Conservation (phyloP, 2,329 filamentous ascomycete genomes). For the Coniochaeta sp. region DNA sequence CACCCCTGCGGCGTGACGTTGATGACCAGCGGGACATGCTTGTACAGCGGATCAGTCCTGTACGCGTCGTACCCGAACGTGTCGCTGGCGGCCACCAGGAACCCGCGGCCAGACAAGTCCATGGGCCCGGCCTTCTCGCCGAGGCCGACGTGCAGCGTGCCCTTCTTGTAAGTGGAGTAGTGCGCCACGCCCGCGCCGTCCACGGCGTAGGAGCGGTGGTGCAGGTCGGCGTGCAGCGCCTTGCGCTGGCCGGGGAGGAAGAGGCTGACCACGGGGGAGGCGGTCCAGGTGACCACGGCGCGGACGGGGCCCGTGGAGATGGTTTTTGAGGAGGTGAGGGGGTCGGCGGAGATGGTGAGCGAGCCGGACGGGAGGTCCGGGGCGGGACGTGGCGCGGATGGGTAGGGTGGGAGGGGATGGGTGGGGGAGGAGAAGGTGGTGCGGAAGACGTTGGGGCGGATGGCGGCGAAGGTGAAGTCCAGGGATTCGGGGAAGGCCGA, state of each 20-base stretch:
- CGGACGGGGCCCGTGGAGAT: slow-evolving; percentile 40
- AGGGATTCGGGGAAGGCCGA: slow-evolving; percentile 29
- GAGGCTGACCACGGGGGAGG: slow-evolving; percentile 50
- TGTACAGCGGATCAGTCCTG: slow-evolving; percentile 65
- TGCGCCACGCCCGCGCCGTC: slow-evolving; percentile 57
- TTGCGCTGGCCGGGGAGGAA: slow-evolving; percentile 9
- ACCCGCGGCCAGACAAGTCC: slow-evolving; percentile 60
- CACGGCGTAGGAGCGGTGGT: slow-evolving; percentile 50
- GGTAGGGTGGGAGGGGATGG: slow-evolving; percentile 59
- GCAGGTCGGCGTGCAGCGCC: not conserved
- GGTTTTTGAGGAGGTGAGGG: slow-evolving; percentile 24
- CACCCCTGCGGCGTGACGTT: slow-evolving; percentile 58
- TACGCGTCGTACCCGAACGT: slow-evolving; percentile 69
- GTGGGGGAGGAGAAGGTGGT: slow-evolving; percentile 57
- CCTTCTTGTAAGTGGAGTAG: slow-evolving; percentile 54
- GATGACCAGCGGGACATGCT: slow-evolving; percentile 67
- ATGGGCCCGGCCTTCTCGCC: slow-evolving; percentile 69
- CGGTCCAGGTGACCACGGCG: slow-evolving; percentile 52
- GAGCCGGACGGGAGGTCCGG: slow-evolving; percentile 25
- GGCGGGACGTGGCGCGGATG: slow-evolving; percentile 44
- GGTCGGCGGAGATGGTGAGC: slow-evolving; percentile 20
- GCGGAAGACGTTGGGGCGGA: slow-evolving; percentile 57
- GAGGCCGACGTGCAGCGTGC: slow-evolving; percentile 54
- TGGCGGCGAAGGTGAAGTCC: slow-evolving; percentile 54
- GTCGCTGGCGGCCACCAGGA: slow-evolving; percentile 61